A percentile compares a stretch with the other conserved stretches of the same genome.
These are phyloP conservation scores for Elaeis guineensis DNA, from an alignment of 176 grass and related monocot genomes.

Conservation along the genomic window DNA sequence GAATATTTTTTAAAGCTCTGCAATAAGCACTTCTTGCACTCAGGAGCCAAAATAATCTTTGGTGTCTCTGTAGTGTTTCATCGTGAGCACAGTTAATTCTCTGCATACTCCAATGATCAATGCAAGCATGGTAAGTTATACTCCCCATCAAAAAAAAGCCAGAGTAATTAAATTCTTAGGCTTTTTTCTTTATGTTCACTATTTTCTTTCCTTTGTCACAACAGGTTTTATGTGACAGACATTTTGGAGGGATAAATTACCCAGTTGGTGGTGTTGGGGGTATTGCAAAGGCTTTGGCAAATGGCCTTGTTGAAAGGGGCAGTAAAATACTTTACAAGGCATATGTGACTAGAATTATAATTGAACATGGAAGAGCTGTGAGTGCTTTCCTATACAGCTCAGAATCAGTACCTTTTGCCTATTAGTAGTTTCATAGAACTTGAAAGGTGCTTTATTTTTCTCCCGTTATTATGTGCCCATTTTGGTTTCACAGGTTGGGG, in stretches of 20 bases:
- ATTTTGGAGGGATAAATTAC: conserved; percentile 96
- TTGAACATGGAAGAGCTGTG: conserved; percentile 88
- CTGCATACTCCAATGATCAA: conserved; percentile 98
- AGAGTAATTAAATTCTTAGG: too few species aligned
- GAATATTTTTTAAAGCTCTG: neutral
- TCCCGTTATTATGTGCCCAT: conserved; percentile 5
- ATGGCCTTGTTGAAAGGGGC: conserved; percentile 70
- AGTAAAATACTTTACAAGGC: conserved; percentile 78
- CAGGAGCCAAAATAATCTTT: conserved; percentile 12
- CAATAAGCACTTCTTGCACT: conserved; percentile 1
- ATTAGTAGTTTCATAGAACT: conserved; percentile 2
- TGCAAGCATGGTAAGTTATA: conserved; percentile 76
- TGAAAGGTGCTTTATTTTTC: neutral
- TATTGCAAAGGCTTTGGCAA: conserved; percentile 74
- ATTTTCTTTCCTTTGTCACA: conserved; percentile 5
- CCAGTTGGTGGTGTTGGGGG: conserved; percentile 80
- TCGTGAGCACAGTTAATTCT: conserved; percentile 93
- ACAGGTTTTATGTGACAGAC: conserved; percentile 94
- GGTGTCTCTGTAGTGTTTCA: conserved; percentile 72
- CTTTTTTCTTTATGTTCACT: conserved; percentile 29
- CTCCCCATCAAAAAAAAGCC: too few species aligned
- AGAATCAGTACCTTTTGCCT: conserved; percentile 8
- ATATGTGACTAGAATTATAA: conserved; percentile 72
- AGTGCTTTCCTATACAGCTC: conserved; percentile 26
- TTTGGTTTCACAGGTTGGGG: conserved; percentile 53